A percentile compares a stretch with the other conserved stretches of the same genome.
Conservation (phyloP, 164 flowering plant genomes). For the Stephania cephalantha region DNA sequence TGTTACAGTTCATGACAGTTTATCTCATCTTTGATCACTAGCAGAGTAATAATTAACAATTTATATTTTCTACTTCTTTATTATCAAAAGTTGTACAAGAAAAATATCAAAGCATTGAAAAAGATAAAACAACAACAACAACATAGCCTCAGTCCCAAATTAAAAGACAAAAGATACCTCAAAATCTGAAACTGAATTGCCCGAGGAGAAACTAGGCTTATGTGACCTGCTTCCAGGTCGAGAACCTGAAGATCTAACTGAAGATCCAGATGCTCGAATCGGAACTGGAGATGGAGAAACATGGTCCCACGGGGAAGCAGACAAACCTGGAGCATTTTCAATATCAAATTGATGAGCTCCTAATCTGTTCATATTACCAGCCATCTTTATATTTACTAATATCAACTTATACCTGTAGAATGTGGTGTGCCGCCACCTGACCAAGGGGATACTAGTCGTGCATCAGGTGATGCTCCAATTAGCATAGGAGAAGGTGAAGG, state of each 20-base stretch:
- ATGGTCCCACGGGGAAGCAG: conserved; percentile 82
- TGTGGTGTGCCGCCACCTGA: conserved; percentile 60
- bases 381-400: too few relatives aligned
- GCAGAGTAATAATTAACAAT: too few relatives aligned
- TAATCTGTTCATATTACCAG: too few relatives aligned
- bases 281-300: conserved; percentile 81
- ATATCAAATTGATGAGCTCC: not conserved
- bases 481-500: conserved; percentile 85
- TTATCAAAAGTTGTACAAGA: not conserved
- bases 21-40: too few relatives aligned
- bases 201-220: conserved; percentile 30
- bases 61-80: too few relatives aligned
- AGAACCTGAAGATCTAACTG: conserved; percentile 53
- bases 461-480: conserved; percentile 88
- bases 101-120: not conserved
- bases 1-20: too few relatives aligned
- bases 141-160: not conserved
- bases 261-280: conserved; percentile 81
- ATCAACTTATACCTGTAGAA: conserved; percentile 36
- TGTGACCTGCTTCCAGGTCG: conserved; percentile 46
- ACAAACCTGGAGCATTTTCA: conserved; percentile 11
- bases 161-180: conserved; percentile 31
- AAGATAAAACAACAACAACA: too few relatives aligned
- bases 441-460: conserved; percentile 84
- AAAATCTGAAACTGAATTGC: conserved; percentile 19